Conservation (phyloP, 768 basidiomycete species). For the Calocybe indica region DNA sequence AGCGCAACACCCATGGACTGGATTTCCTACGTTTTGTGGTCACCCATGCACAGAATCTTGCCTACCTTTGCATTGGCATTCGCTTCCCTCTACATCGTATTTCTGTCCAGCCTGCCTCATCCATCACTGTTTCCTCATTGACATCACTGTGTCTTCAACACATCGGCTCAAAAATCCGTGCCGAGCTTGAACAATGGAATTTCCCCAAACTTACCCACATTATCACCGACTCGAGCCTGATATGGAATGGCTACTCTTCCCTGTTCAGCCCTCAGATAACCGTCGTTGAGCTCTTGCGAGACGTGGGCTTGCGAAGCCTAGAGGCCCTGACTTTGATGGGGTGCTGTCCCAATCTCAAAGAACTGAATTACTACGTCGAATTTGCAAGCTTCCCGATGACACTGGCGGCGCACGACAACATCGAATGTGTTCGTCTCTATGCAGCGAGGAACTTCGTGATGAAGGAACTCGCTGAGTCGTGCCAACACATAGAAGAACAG, state of each 20-base stretch:
- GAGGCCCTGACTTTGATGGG: not conserved
- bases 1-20: slow-evolving; percentile 1
- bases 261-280: slow-evolving; percentile 8
- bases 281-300: slow-evolving; percentile 7
- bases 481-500: too few relatives aligned
- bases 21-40: slow-evolving; percentile 6
- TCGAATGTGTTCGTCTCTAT: slow-evolving; percentile 5
- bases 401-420: not conserved
- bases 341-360: slow-evolving; percentile 5
- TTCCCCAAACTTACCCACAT: slow-evolving; percentile 10
- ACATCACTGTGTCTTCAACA: slow-evolving; percentile 6
- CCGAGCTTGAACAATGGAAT: slow-evolving; percentile 7
- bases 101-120: not conserved
- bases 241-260: not conserved
- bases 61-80: slow-evolving; percentile 9
- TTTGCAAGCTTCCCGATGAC: not conserved
- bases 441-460: not conserved
- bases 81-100: slow-evolving; percentile 3
- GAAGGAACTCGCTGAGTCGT: not conserved
- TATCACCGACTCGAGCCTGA: slow-evolving; percentile 9
- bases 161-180: slow-evolving; percentile 2
- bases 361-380: slow-evolving; percentile 6
- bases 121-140: slow-evolving; percentile 1
- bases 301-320: not conserved
- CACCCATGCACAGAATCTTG: slow-evolving; percentile 2